phyloP scores from a whole-genome alignment of 768 basidiomycete genomes.

The Lactarius trivialis region DNA sequence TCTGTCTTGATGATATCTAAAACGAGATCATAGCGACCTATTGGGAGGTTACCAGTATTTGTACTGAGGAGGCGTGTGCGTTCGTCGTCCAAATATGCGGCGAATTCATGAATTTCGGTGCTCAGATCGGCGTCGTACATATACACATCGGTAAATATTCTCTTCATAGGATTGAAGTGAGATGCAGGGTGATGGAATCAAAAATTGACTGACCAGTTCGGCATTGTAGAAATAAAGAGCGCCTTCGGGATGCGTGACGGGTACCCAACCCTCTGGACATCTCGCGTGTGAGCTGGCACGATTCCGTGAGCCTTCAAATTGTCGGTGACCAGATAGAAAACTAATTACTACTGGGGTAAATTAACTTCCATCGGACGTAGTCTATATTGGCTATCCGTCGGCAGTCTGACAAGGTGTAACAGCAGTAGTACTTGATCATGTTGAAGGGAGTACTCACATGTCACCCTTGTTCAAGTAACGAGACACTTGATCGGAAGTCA shows the following conservation, averaged over 20 bases:
- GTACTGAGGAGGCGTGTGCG: neutral
- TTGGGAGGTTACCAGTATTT: too few species aligned
- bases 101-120: neutral
- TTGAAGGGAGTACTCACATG: slow-evolving; percentile 1
- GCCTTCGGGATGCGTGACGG: slow-evolving; percentile 2
- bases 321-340: neutral
- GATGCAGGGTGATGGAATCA: neutral
- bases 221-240: slow-evolving; percentile 14
- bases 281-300: neutral
- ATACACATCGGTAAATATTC: slow-evolving; percentile 16
- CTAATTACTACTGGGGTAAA: slow-evolving; percentile 1
- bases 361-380: neutral
- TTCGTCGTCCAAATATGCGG: neutral
- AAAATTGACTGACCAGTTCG: neutral
- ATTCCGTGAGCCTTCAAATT: neutral
- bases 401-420: neutral
- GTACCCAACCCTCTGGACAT: neutral
- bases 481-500: slow-evolving; percentile 11
- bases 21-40: slow-evolving; percentile 1
- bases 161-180: neutral
- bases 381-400: neutral
- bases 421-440: neutral
- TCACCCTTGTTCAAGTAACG: slow-evolving; percentile 10
- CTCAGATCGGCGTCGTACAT: slow-evolving; percentile 8
- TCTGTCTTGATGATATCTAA: slow-evolving; percentile 3